phyloP scores from a whole-genome alignment of 495 filamentous ascomycete species.

The Corynascus novoguineensis region DNA sequence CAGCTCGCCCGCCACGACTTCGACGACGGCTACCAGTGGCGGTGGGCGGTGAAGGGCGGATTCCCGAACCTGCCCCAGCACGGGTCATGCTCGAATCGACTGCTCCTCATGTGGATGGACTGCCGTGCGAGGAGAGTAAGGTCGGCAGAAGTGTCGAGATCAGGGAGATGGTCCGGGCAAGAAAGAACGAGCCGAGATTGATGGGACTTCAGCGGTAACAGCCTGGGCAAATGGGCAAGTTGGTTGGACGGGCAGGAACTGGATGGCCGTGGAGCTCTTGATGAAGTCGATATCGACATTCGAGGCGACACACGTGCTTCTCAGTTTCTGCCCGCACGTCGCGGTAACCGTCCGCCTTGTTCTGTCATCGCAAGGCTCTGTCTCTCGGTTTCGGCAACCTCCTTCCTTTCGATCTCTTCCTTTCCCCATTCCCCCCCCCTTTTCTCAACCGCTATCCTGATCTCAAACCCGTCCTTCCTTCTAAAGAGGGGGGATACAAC shows the following conservation, averaged over 20 bases:
- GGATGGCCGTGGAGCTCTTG: not conserved
- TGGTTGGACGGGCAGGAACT: not conserved
- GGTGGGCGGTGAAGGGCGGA: not conserved
- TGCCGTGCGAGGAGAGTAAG: too few species aligned
- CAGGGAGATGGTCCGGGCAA: too few species aligned
- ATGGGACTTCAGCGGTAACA: too few species aligned
- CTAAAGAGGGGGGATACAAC: too few species aligned
- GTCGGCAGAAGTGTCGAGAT: too few species aligned
- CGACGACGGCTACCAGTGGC: not conserved
- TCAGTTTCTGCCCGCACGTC: not conserved
- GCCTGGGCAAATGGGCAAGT: not conserved
- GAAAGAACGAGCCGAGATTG: too few species aligned
- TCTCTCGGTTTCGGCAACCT: not conserved
- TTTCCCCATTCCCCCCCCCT: not conserved
- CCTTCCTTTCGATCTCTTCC: not conserved
- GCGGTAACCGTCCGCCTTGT: too few species aligned
- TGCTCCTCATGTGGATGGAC: too few species aligned
- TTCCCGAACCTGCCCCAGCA: too few species aligned
- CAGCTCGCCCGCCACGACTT: slow-evolving; percentile 13
- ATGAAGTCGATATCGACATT: not conserved
- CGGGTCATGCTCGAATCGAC: too few species aligned
- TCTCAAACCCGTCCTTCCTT: too few species aligned
- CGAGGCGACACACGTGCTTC: slow-evolving; percentile 1
- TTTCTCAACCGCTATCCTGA: not conserved
- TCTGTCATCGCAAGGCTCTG: not conserved